These are phyloP conservation scores for Trichosporon asahii DNA, from an alignment of 1,284 basidiomycete genomes.

Conservation along the genomic window DNA sequence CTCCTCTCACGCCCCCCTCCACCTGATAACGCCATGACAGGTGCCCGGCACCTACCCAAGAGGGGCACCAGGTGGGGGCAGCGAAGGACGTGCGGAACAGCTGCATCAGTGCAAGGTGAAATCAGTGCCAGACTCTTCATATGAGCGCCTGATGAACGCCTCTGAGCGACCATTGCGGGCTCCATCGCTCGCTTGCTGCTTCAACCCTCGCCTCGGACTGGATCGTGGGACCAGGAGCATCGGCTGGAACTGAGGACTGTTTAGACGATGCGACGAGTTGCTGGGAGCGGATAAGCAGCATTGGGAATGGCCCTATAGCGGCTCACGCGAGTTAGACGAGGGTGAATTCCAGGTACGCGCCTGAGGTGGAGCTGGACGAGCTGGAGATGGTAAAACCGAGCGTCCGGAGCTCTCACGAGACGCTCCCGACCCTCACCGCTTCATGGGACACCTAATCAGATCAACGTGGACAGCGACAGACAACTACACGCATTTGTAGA, in stretches of 20 bases:
- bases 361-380: background rate
- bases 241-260: background rate
- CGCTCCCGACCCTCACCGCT: background rate
- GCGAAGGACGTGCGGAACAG: background rate
- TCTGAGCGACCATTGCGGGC: background rate
- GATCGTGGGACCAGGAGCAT: background rate
- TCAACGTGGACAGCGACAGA: background rate
- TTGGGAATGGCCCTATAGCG: background rate
- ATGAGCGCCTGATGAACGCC: background rate
- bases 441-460: background rate
- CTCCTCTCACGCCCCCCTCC: background rate
- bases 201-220: background rate
- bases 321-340: background rate
- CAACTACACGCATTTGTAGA: background rate
- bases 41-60: background rate
- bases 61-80: background rate
- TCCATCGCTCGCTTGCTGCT: background rate
- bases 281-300: background rate
- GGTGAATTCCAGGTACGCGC: background rate
- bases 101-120: background rate
- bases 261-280: background rate
- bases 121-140: background rate
- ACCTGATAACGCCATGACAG: background rate
- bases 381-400: background rate
- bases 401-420: background rate